Evolutionary conservation across 495 filamentous ascomycete genomes (phyloP).

Genomic region (Aspergillus egyptiacus): DNA sequence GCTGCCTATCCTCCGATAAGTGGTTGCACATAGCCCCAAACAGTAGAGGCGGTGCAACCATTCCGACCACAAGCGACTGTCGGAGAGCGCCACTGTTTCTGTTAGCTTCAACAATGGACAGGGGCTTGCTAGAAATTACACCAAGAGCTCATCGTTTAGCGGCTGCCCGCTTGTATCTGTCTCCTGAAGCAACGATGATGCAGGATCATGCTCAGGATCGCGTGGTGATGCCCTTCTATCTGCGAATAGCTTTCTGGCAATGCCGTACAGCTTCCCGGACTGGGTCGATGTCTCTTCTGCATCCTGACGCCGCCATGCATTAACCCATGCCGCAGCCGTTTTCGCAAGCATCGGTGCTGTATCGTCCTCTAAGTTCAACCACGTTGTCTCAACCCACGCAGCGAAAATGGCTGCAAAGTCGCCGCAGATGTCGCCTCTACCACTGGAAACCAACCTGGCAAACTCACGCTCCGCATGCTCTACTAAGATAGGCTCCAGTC

Average conservation of each 20-base stretch:
- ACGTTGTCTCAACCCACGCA: slow-evolving; percentile 1
- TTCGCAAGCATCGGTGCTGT: neutral
- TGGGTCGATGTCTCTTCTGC: neutral
- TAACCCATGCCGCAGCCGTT: slow-evolving; percentile 2
- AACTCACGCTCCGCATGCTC: slow-evolving; percentile 1
- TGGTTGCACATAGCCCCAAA: neutral
- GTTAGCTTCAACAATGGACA: neutral
- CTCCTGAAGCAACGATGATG: neutral
- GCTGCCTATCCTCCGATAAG: neutral
- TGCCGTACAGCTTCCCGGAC: neutral
- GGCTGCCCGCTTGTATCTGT: neutral
- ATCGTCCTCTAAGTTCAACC: neutral
- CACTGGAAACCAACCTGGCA: neutral
- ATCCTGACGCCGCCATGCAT: slow-evolving; percentile 4
- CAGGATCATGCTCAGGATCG: slow-evolving; percentile 1
- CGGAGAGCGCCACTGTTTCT: neutral
- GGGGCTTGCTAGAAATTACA: neutral
- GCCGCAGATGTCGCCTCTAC: neutral
- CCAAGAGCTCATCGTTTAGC: slow-evolving; percentile 1
- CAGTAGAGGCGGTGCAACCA: slow-evolving; percentile 1
- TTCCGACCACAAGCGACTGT: slow-evolving; percentile 6
- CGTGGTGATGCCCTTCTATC: neutral
- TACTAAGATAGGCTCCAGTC: neutral
- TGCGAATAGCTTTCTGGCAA: neutral
- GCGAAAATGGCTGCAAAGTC: neutral